These are phyloP conservation scores for Halenospora varia DNA, from an alignment of 495 filamentous ascomycete species.

Conservation along the genomic window DNA sequence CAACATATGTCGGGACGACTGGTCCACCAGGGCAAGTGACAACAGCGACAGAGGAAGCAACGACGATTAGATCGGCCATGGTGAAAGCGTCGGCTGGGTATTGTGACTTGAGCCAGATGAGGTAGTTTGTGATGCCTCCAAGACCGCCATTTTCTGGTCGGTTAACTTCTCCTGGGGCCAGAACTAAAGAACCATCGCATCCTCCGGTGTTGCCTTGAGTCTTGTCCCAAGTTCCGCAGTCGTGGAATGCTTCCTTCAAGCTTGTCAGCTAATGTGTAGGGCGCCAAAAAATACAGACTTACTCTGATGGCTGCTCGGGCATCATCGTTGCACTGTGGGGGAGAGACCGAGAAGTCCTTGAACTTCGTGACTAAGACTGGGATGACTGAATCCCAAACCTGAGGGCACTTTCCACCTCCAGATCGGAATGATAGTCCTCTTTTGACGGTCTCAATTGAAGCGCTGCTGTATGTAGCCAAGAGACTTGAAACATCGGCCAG, in stretches of 20 bases:
- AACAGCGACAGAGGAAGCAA: conserved; percentile 23
- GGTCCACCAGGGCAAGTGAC: conserved; percentile 29
- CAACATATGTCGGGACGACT: conserved; percentile 24
- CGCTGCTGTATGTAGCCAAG: neutral
- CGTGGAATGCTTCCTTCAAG: conserved; percentile 1
- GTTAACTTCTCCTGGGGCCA: conserved; percentile 14
- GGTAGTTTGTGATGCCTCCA: conserved; percentile 16
- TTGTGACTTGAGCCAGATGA: conserved; percentile 12
- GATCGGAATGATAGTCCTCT: no score
- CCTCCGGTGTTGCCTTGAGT: conserved; percentile 15
- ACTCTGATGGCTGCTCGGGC: conserved; percentile 1
- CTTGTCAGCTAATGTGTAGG: neutral
- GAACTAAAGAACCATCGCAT: conserved; percentile 27
- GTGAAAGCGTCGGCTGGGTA: conserved; percentile 19
- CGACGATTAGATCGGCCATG: conserved; percentile 25
- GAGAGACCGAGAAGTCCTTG: neutral
- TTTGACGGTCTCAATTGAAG: neutral
- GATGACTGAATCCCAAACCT: neutral
- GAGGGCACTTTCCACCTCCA: neutral
- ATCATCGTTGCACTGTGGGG: neutral
- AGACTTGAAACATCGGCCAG: no score
- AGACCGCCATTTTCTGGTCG: conserved; percentile 29
- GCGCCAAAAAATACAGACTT: no score
- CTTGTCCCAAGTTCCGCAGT: neutral
- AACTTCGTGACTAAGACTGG: neutral